Conservation (phyloP, 169 alveolate species). For the Cryptosporidium muris region DNA sequence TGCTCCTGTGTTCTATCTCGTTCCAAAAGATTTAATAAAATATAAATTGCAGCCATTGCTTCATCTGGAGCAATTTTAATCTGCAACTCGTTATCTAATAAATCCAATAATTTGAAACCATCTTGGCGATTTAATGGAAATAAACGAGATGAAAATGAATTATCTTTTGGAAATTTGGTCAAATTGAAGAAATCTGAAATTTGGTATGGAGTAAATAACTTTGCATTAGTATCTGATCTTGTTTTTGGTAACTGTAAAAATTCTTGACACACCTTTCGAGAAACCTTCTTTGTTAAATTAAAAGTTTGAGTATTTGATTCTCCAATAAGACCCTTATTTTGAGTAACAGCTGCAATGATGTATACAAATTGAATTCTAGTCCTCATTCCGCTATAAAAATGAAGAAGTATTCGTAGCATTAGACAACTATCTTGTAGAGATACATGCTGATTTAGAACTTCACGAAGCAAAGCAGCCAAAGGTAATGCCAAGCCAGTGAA, state of each 20-base stretch:
- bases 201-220: constrained; percentile 36
- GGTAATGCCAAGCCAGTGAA: constrained; percentile 49
- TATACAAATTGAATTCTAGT: constrained; percentile 46
- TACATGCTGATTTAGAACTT: constrained; percentile 35
- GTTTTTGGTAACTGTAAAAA: constrained; percentile 49
- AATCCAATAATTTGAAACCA: constrained; percentile 1
- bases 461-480: constrained; percentile 20
- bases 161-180: constrained; percentile 30
- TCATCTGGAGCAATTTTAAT: constrained; percentile 42
- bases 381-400: constrained; percentile 60
- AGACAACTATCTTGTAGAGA: constrained; percentile 35
- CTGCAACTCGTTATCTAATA: constrained; percentile 8
- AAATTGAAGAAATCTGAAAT: constrained; percentile 33
- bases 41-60: constrained; percentile 37
- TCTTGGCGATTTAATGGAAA: constrained; percentile 22
- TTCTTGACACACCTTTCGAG: neutral
- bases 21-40: constrained; percentile 53
- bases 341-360: constrained; percentile 53
- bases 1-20: constrained; percentile 42
- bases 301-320: neutral
- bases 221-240: constrained; percentile 50
- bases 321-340: constrained; percentile 42
- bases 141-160: constrained; percentile 55
- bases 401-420: constrained; percentile 48
- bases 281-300: neutral